A percentile compares a stretch with the other conserved stretches of the same genome.
Conservation (phyloP, 208 protist genomes). For the Leishmania tropica region DNA sequence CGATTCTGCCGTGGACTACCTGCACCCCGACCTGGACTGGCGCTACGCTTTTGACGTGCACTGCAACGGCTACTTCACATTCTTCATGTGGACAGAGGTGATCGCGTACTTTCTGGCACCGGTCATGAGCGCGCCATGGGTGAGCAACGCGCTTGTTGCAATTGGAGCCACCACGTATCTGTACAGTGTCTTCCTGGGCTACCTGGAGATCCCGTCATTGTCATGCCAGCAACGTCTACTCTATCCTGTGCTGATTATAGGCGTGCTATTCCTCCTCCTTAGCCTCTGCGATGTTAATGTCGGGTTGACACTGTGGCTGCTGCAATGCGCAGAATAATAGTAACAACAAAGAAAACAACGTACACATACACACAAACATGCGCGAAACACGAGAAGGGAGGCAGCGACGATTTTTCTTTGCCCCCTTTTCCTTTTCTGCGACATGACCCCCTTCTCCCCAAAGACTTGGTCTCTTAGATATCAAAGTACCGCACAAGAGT, state of each 20-base stretch:
- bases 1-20: conserved; percentile 22
- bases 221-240: conserved; percentile 86
- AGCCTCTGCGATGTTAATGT: conserved; percentile 49
- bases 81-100: conserved; percentile 94
- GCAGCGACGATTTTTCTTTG: not conserved
- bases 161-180: conserved; percentile 77
- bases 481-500: not conserved
- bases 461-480: not conserved
- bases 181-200: conserved; percentile 94
- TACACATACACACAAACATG: not conserved
- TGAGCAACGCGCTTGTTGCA: conserved; percentile 61
- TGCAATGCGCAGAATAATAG: not conserved
- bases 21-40: conserved; percentile 88
- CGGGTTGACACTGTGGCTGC: conserved; percentile 16
- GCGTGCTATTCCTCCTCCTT: conserved; percentile 51
- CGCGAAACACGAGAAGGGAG: not conserved
- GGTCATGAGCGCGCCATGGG: conserved; percentile 33
- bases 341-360: not conserved
- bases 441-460: not conserved
- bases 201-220: conserved; percentile 91
- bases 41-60: conserved; percentile 97
- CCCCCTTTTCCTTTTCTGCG: not conserved
- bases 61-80: conserved; percentile 97
- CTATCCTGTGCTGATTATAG: conserved; percentile 81
- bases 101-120: conserved; percentile 87